phyloP scores from a whole-genome alignment of 306 rosid genomes.

The Cucurbita pepo region DNA sequence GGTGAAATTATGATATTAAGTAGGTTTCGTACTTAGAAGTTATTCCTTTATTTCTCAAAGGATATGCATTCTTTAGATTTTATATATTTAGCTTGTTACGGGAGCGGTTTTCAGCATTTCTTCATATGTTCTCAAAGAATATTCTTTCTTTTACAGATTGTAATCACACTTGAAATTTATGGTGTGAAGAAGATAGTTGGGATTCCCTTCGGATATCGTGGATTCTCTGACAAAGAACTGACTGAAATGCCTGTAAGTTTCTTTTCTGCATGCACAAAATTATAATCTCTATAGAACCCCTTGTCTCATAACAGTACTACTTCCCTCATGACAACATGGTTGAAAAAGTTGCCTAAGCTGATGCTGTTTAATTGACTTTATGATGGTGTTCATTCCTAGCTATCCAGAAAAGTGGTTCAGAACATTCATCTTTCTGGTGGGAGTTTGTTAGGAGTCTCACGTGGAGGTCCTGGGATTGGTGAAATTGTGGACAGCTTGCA shows the following conservation, averaged over 20 bases:
- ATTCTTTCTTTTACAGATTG: constrained; percentile 54
- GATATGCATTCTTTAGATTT: not conserved
- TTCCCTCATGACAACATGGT: not conserved
- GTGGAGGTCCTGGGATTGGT: constrained; percentile 72
- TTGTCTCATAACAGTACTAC: not conserved
- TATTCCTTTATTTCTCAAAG: not conserved
- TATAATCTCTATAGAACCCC: not conserved
- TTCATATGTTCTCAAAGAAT: not conserved
- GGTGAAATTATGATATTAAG: not conserved
- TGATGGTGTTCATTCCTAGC: constrained; percentile 32
- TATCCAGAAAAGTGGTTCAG: constrained; percentile 86
- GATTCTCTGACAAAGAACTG: constrained; percentile 72
- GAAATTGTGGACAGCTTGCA: constrained; percentile 71
- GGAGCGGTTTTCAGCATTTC: not conserved
- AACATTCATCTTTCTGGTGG: constrained; percentile 99
- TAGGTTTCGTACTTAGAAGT: not conserved
- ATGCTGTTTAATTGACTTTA: not conserved
- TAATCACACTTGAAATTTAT: constrained; percentile 90
- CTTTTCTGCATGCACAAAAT: not conserved
- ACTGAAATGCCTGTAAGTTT: constrained; percentile 63
- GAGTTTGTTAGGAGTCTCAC: constrained; percentile 94
- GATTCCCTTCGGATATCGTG: constrained; percentile 93
- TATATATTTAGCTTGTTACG: not conserved
- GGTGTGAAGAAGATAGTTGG: constrained; percentile 90
- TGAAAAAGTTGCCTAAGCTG: constrained; percentile 5